Evolutionary conservation across 495 filamentous ascomycete genomes (phyloP), one percentile per base, ranked within the genome.

Genomic region (Aspergillus steynii): DNA sequence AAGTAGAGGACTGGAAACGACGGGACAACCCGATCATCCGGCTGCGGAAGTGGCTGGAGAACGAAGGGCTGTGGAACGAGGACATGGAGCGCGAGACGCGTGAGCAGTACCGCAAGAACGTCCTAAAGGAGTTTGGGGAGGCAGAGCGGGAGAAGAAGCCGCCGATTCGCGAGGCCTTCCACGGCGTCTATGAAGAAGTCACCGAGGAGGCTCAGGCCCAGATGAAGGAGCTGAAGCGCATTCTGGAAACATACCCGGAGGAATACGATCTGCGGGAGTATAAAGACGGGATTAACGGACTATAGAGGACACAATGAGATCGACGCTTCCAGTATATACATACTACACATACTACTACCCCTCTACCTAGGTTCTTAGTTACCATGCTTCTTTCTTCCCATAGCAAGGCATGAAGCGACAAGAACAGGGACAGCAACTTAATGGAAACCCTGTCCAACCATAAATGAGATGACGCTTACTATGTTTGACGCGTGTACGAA

Each of bases 1-100:
- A 99, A 67, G 95, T 99, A 2, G 95, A 99, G 68, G 94, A 98
- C 64, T 99, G 95, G 95, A 98, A 98, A 71, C 81, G 93, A 4
- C 81, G 96, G 9, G 95, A 99, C 71, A 98, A 98, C 69, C 95
- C 95, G 1, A 92, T 99, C 48, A 91, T 92, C 49, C 80, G 94
- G 53, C 71, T 99, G 65, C 85, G 95, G 28, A 99, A 98, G 78
- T 98, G 90, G 83, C 84, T 99, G 68, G 92, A 98, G 75, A 81
- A 84, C 8, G 84, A 87, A 65, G 86, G 87, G 1, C 62, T 88
- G 20, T 97, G 93, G 93, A 86, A 93, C 68, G 93, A 97, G 63
- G 83, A 88, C 49, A 84, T 86, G 63, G 93, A 97, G 72, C 86
- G 88, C 60, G 87, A 92, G 55, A 82, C 88, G 1, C 78, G 91